Evolutionary conservation across 164 flowering plant species (phyloP).

Genomic region (Cinnamomum micranthum): DNA sequence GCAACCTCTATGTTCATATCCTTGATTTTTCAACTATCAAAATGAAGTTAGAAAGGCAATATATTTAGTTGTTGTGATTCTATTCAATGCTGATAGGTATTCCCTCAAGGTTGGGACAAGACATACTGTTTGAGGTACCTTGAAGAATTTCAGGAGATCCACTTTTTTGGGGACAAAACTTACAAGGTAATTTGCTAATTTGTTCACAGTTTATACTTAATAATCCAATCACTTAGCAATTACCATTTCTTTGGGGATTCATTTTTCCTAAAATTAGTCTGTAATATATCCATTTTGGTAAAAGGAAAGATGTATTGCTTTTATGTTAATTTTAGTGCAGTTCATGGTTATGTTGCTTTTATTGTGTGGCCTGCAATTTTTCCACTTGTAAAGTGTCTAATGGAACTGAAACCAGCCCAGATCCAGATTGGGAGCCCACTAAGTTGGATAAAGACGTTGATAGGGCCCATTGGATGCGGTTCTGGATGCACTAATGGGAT

Average conservation of each 20-base stretch:
- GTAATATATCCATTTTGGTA: too few relatives aligned
- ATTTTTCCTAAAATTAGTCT: background rate
- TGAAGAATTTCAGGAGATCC: conserved; percentile 77
- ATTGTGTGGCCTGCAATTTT: too few relatives aligned
- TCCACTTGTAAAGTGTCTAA: too few relatives aligned
- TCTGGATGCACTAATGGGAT: too few relatives aligned
- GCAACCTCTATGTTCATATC: background rate
- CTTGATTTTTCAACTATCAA: background rate
- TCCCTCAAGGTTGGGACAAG: conserved; percentile 98
- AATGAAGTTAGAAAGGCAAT: background rate
- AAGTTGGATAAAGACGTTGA: too few relatives aligned
- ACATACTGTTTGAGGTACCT: conserved; percentile 90
- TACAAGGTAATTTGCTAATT: conserved; percentile 54
- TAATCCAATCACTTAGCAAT: background rate
- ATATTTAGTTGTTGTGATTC: background rate
- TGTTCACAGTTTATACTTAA: background rate
- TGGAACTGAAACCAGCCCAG: too few relatives aligned
- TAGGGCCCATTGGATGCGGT: too few relatives aligned
- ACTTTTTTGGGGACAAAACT: conserved; percentile 98
- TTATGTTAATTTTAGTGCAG: too few relatives aligned
- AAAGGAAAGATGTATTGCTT: too few relatives aligned
- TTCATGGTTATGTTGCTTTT: too few relatives aligned
- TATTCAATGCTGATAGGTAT: conserved; percentile 51
- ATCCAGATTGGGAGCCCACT: too few relatives aligned
- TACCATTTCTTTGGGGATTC: background rate